Percentiles rank a stretch among this genome's conserved stretches.
These are phyloP conservation scores for Wallemia hederae DNA, from an alignment of 1,284 basidiomycete genomes.

Conservation along the genomic window DNA sequence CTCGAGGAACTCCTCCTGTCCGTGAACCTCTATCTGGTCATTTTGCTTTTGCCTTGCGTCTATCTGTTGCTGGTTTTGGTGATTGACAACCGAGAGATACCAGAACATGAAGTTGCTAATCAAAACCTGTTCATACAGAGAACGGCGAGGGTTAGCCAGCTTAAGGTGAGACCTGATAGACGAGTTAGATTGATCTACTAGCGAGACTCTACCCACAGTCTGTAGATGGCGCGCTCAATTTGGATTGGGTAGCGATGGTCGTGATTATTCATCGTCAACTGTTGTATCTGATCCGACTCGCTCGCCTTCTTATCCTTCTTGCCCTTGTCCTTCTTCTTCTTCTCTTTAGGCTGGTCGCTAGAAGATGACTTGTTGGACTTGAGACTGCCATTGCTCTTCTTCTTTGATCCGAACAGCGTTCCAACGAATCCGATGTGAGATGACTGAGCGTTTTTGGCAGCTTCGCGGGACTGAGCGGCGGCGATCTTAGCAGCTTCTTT, in stretches of 20 bases:
- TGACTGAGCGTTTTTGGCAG: neutral
- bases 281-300: conserved; percentile 30
- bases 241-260: conserved; percentile 82
- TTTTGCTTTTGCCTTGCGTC: neutral
- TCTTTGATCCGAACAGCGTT: conserved; percentile 53
- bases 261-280: conserved; percentile 21
- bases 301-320: conserved; percentile 44
- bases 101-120: conserved; percentile 99
- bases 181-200: neutral
- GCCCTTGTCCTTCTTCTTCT: conserved; percentile 46
- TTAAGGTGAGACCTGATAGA: conserved; percentile 54
- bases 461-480: neutral
- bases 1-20: neutral
- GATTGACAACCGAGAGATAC: conserved; percentile 91
- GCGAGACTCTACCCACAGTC: conserved; percentile 25
- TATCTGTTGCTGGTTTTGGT: neutral
- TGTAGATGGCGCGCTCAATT: conserved; percentile 88
- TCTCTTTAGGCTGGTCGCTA: conserved; percentile 42
- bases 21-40: neutral
- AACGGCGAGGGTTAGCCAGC: conserved; percentile 77
- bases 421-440: conserved; percentile 40
- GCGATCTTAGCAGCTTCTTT: neutral
- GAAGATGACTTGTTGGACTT: conserved; percentile 23
- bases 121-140: conserved; percentile 89
- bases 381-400: conserved; percentile 36